These are phyloP conservation scores for Fusarium chlamydosporum DNA, from an alignment of 2,329 filamentous ascomycete species.

Conservation along the genomic window DNA sequence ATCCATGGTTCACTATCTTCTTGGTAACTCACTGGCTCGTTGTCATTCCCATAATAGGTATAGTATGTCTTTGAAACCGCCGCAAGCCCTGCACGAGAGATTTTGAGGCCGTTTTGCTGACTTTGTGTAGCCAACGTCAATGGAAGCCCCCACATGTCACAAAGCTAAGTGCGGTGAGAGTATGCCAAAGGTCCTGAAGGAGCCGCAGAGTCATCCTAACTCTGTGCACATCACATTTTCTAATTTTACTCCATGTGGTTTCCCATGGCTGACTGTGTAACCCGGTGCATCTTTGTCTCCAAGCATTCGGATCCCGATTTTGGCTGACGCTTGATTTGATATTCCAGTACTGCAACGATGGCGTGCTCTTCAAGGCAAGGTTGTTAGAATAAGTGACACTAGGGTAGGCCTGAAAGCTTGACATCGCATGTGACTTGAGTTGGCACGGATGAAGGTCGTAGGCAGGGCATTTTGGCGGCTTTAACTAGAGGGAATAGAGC, in stretches of 20 bases:
- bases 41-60: background rate
- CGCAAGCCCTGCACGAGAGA: background rate
- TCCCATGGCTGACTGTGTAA: background rate
- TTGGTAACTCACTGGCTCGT: background rate
- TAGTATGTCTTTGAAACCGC: background rate
- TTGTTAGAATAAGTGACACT: background rate
- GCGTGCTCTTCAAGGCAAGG: background rate
- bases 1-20: background rate
- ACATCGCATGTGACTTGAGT: background rate
- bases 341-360: background rate
- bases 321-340: background rate
- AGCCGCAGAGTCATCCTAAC: no score
- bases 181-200: no score
- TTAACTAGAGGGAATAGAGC: no score
- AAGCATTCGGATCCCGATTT: background rate
- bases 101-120: constrained; percentile 19
- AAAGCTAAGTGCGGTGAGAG: no score
- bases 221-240: no score
- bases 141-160: background rate
- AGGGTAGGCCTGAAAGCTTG: background rate
- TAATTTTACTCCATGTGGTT: background rate
- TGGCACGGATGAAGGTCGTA: background rate
- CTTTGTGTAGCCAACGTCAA: background rate
- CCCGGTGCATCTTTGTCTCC: background rate
- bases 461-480: background rate